Base-by-base conservation (phyloP, 805 yeast species). In the Saturnispora ahearnii region DNA sequence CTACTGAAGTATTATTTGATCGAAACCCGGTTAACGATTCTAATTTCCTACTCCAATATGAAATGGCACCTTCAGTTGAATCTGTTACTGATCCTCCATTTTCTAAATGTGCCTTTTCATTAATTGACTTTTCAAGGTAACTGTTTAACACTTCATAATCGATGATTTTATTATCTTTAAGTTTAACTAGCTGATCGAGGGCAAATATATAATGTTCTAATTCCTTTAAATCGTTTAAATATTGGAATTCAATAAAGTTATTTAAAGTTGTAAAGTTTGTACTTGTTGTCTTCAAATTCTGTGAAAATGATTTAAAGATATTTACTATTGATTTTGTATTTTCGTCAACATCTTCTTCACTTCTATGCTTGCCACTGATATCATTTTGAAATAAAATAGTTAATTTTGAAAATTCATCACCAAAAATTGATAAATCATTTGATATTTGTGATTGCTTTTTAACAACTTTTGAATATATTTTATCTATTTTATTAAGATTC, bases 81-180 rank as follows among this genome's bases (percentile, higher is more conserved):
- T 68, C 53, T 1, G 67, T 62, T n/a, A 66, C 54, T 10, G 69
- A 60, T 1, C 71, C 70, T 4, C 70, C 70, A 47, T 60, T 61
- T 46, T 64, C 51, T 24, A 67, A 43, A 49, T 61, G 48, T 4
- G 62, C 62, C 57, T 81, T 79, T 57, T 91, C 98, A 37, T 70
- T 69, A 45, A 77, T 73, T 0, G 95, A 81, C 59, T 87, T 84
- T 38, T 74, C 73, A 50, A 89, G 69, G 66, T 91, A 91, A 49
- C 85, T 95, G 37, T 79, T 77, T 41, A 91, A 71, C 46, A 86
- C 95, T 62, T 93, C 97, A 60, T 84, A 82, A 63, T 91, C 99
- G 28, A 91, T 77, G 58, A 87, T 90, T 64, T 90, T 90, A 62
- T 88, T 89, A 60, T 91, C 98, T 56, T 91, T 88, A 50, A 86